Percentiles rank a stretch among this genome's conserved stretches.
These are phyloP conservation scores for Cryptococcus sp. DNA, from an alignment of 1,284 basidiomycete genomes.

Conservation along the genomic window DNA sequence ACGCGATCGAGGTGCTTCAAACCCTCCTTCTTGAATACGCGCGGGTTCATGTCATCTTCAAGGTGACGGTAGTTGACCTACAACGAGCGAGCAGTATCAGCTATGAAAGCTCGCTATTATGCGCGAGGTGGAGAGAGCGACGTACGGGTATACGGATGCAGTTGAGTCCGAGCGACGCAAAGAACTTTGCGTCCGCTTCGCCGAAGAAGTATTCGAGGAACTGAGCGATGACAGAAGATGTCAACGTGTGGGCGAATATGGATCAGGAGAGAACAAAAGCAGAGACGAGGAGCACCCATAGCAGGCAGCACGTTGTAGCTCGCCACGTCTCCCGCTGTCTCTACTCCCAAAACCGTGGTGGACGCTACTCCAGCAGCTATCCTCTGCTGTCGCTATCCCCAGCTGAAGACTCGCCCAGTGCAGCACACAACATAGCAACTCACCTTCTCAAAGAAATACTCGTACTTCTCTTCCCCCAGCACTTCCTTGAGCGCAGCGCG, in stretches of 20 bases:
- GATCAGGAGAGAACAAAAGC: too few species aligned
- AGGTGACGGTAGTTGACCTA: conserved; percentile 51
- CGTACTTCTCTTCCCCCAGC: conserved; percentile 67
- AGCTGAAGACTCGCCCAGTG: conserved; percentile 12
- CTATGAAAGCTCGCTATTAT: background rate
- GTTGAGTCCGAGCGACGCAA: conserved; percentile 66
- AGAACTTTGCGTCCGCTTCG: conserved; percentile 69
- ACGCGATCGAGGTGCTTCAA: conserved; percentile 51
- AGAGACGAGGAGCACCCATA: too few species aligned
- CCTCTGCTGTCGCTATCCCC: background rate
- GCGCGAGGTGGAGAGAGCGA: background rate
- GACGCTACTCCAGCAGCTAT: too few species aligned
- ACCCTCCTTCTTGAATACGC: conserved; percentile 47
- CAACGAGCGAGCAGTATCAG: too few species aligned
- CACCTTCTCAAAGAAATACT: conserved; percentile 76
- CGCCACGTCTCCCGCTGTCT: too few species aligned
- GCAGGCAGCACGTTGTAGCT: too few species aligned
- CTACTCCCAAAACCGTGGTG: too few species aligned
- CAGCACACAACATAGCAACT: background rate
- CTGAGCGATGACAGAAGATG: conserved; percentile 45
- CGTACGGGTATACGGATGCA: conserved; percentile 60
- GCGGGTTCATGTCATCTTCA: conserved; percentile 47
- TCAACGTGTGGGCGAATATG: too few species aligned
- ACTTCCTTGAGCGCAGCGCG: conserved; percentile 66
- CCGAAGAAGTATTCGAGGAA: conserved; percentile 73